A percentile compares a stretch with the other conserved stretches of the same genome.
These are phyloP conservation scores for Lodderomyces jiufengensis DNA, from an alignment of 1,139 yeast species.

Conservation along the genomic window DNA sequence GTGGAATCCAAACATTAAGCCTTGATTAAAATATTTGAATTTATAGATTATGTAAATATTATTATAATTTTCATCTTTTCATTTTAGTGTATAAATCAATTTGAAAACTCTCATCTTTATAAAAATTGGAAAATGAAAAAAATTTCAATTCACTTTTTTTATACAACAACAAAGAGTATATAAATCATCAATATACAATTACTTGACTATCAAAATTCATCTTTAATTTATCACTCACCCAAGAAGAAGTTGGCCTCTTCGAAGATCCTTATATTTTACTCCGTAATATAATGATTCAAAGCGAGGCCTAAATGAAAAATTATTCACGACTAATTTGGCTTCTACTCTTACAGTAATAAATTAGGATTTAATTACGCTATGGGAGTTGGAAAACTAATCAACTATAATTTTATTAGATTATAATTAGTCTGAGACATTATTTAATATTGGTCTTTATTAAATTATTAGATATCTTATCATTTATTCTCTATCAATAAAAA, in stretches of 20 bases:
- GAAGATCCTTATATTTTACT: constrained; percentile 57
- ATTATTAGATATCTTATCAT: too few species aligned
- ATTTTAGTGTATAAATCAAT: neutral
- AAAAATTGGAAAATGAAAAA: too few species aligned
- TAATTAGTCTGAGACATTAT: constrained; percentile 29
- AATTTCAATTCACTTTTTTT: too few species aligned
- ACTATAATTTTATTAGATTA: constrained; percentile 15
- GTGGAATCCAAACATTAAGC: constrained; percentile 30
- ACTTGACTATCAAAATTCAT: too few species aligned
- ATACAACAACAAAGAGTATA: too few species aligned
- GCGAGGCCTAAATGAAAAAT: constrained; percentile 55
- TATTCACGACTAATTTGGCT: constrained; percentile 26
- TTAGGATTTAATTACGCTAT: constrained; percentile 14
- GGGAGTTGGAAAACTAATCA: constrained; percentile 16
- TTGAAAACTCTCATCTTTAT: too few species aligned
- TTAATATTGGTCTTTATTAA: too few species aligned
- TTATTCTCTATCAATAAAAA: too few species aligned
- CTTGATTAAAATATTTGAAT: constrained; percentile 22
- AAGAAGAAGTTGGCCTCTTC: constrained; percentile 49
- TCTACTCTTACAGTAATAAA: constrained; percentile 13
- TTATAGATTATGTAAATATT: too few species aligned
- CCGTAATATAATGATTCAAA: constrained; percentile 63
- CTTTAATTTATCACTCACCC: too few species aligned
- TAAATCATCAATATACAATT: neutral
- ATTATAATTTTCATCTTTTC: neutral